phyloP scores from a whole-genome alignment of 495 filamentous ascomycete genomes.

The Lasiosphaeria miniovina region DNA sequence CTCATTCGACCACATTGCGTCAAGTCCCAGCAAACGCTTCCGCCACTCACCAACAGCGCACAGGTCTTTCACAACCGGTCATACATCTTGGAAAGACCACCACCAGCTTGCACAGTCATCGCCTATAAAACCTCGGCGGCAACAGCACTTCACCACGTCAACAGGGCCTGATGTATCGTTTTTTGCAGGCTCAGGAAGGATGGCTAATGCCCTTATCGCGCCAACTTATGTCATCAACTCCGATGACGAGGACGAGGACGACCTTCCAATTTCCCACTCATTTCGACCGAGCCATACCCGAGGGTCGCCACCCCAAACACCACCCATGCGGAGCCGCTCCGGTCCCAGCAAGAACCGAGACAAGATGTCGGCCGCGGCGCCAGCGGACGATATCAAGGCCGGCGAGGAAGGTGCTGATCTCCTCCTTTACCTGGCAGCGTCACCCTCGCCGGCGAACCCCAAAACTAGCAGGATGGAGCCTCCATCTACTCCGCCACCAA shows the following conservation, averaged over 20 bases:
- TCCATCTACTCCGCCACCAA: constrained; percentile 84
- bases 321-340: constrained; percentile 60
- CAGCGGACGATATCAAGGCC: constrained; percentile 36
- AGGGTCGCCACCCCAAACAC: constrained; percentile 79
- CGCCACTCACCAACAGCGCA: constrained; percentile 64
- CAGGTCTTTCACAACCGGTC: constrained; percentile 53
- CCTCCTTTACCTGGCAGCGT: constrained; percentile 86
- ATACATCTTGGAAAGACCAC: constrained; percentile 67
- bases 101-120: constrained; percentile 79
- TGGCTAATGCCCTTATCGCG: constrained; percentile 62
- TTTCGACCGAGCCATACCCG: constrained; percentile 55
- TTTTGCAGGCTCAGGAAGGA: constrained; percentile 55
- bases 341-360: constrained; percentile 35
- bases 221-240: constrained; percentile 61
- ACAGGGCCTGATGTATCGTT: constrained; percentile 65
- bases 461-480: constrained; percentile 52
- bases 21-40: constrained; percentile 61
- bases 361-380: constrained; percentile 5
- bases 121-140: constrained; percentile 64
- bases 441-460: constrained; percentile 73
- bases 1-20: constrained; percentile 46
- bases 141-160: constrained; percentile 60
- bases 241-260: constrained; percentile 72
- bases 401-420: constrained; percentile 88
- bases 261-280: constrained; percentile 66